Conservation (phyloP, 2,329 filamentous ascomycete genomes). For the Ascochyta pisi region DNA sequence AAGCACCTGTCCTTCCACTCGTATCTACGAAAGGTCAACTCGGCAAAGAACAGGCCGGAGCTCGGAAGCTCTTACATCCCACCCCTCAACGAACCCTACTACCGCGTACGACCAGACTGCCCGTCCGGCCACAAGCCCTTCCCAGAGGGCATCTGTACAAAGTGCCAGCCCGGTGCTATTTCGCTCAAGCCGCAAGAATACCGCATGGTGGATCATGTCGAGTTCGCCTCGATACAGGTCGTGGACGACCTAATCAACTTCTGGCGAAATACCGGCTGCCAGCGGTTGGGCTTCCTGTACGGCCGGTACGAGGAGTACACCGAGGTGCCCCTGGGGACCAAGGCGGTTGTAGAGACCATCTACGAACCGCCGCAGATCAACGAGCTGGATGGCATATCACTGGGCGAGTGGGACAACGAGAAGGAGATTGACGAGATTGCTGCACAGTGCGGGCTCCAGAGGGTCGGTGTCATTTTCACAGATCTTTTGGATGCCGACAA, state of each 20-base stretch:
- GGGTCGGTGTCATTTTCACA: slow-evolving; percentile 92
- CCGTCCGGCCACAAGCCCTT: slow-evolving; percentile 92
- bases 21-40: slow-evolving; percentile 92
- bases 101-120: slow-evolving; percentile 85
- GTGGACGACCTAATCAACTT: slow-evolving; percentile 91
- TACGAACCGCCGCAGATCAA: slow-evolving; percentile 94
- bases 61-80: slow-evolving; percentile 94
- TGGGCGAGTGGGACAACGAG: slow-evolving; percentile 86
- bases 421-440: slow-evolving; percentile 82
- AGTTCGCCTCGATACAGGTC: slow-evolving; percentile 84
- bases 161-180: slow-evolving; percentile 97
- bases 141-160: slow-evolving; percentile 96
- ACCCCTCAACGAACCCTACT: slow-evolving; percentile 90
- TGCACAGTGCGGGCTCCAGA: slow-evolving; percentile 81
- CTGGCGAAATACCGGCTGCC: slow-evolving; percentile 84
- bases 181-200: slow-evolving; percentile 92
- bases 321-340: slow-evolving; percentile 90
- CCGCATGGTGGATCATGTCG: slow-evolving; percentile 97
- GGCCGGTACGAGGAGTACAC: slow-evolving; percentile 89
- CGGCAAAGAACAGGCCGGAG: slow-evolving; percentile 95
- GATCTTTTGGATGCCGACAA: slow-evolving; percentile 84
- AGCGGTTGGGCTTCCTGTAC: slow-evolving; percentile 89
- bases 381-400: slow-evolving; percentile 85
- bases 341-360: slow-evolving; percentile 95
- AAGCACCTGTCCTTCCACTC: slow-evolving; percentile 98